Evolutionary conservation across 345 rosid genomes (phyloP).

Genomic region (Syzygium oleosum): DNA sequence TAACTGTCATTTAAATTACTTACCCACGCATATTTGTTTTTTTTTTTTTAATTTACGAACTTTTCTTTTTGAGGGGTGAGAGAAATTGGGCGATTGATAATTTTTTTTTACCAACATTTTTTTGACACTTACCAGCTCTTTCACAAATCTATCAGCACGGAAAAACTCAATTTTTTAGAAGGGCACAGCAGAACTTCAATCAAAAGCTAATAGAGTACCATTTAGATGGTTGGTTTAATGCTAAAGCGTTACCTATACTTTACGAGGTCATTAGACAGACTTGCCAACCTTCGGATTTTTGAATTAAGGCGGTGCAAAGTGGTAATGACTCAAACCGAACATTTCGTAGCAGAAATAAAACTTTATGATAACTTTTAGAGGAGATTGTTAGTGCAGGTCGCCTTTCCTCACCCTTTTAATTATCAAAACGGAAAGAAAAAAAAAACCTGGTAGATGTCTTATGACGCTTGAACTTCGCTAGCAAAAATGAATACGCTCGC

Average conservation of each 20-base stretch:
- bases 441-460: background rate
- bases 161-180: background rate
- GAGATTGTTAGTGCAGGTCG: rapidly evolving
- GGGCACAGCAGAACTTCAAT: background rate
- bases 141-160: background rate
- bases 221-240: background rate
- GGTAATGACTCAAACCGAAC: rapidly evolving
- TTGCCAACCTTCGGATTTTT: background rate
- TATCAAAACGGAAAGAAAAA: rapidly evolving
- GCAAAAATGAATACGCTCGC: background rate
- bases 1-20: background rate
- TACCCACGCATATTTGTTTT: background rate
- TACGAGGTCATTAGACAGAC: background rate
- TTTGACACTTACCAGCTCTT: background rate
- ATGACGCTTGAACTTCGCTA: background rate
- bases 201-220: background rate
- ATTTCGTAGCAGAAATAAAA: background rate
- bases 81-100: background rate
- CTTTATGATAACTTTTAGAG: background rate
- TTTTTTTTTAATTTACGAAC: background rate
- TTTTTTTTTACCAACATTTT: background rate
- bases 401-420: background rate
- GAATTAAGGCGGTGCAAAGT: background rate
- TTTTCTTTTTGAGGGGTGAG: background rate
- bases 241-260: background rate